Conservation (phyloP, 768 basidiomycete species). For the Boletus subcaerulescens region DNA sequence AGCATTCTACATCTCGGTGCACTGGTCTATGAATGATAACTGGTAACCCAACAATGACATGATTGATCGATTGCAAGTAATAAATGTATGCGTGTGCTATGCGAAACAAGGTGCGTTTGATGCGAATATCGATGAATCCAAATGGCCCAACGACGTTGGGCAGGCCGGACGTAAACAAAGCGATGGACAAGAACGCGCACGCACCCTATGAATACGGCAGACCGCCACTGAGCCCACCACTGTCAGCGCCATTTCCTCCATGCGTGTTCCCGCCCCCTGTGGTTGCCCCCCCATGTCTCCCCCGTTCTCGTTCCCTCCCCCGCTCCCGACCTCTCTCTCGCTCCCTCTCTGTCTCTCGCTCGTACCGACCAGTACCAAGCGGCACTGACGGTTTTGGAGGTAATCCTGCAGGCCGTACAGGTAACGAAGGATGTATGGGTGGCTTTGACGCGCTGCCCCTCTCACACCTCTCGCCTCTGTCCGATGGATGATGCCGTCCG, state of each 20-base stretch:
- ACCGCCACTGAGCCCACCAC: slow-evolving; percentile 18
- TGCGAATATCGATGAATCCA: slow-evolving; percentile 1
- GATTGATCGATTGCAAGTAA: slow-evolving; percentile 15
- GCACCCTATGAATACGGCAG: slow-evolving; percentile 30
- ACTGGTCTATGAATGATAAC: neutral
- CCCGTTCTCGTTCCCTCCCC: slow-evolving; percentile 20
- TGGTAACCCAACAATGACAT: slow-evolving; percentile 16
- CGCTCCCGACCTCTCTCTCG: slow-evolving; percentile 6
- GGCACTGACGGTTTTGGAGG: slow-evolving; percentile 19
- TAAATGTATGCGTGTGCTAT: slow-evolving; percentile 19
- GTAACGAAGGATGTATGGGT: slow-evolving; percentile 19
- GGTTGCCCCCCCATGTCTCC: slow-evolving; percentile 12
- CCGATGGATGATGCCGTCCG: slow-evolving; percentile 11
- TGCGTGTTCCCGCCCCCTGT: slow-evolving; percentile 2
- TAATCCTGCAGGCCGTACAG: slow-evolving; percentile 16
- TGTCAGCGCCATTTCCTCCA: slow-evolving; percentile 3
- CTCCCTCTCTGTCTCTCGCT: slow-evolving; percentile 16
- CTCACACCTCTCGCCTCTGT: slow-evolving; percentile 19
- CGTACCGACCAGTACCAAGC: slow-evolving; percentile 14
- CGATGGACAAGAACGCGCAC: neutral
- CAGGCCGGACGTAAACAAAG: neutral
- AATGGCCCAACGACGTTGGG: neutral
- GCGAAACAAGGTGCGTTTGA: slow-evolving; percentile 12
- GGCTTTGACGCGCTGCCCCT: slow-evolving; percentile 4
- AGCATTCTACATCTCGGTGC: slow-evolving; percentile 8